Evolutionary conservation across 495 filamentous ascomycete species (phyloP), one percentile per base, ranked within the genome.

Genomic region (Talaromyces stipitatus): DNA sequence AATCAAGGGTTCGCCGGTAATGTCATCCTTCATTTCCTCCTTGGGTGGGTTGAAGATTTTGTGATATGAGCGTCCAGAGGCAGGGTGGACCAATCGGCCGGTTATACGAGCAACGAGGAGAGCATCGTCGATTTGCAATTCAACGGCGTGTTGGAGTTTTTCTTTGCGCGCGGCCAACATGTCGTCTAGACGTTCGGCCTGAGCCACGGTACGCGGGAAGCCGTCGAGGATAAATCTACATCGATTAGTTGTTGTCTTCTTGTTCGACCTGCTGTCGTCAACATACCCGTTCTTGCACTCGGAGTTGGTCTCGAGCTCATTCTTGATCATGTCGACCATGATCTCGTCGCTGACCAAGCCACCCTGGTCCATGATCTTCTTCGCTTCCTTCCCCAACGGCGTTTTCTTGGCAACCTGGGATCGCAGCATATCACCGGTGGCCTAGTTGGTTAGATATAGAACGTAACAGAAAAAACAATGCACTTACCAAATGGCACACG

Each of bases 291-390:
- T 92, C 82, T 89, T 90, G 86, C 94, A 99, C 75, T 97, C 92
- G 55, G 72, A 61, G 75, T 99, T 99, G 78, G 82, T 89, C 62
- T 95, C 88, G 20, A 99, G 82, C 81, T 99, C 92, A 70, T 83
- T 86, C 83, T 90, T 90, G 78, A 99, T 99, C 95, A 99, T 99
- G 71, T 91, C 88, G 69, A 99, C 85, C 82, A 99, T 91, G 69
- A 99, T 99, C 70, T 97, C 95, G 69, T 99, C 94, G 73, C 90
- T 96, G 66, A 99, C 94, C 56, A 99, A 83, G 56, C 91, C 94
- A 64, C 94, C 94, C 67, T 91, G 85, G 65, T 99, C 92, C 94
- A 99, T 99, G 74, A 99, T 99, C 85, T 99, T 99, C 87, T 99
- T 99, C 58, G 94, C 94, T 78, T 96, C 91, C 70, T 87, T 84